These are phyloP conservation scores for Lactuca saligna DNA, from an alignment of 129 eudicot genomes.

Conservation along the genomic window DNA sequence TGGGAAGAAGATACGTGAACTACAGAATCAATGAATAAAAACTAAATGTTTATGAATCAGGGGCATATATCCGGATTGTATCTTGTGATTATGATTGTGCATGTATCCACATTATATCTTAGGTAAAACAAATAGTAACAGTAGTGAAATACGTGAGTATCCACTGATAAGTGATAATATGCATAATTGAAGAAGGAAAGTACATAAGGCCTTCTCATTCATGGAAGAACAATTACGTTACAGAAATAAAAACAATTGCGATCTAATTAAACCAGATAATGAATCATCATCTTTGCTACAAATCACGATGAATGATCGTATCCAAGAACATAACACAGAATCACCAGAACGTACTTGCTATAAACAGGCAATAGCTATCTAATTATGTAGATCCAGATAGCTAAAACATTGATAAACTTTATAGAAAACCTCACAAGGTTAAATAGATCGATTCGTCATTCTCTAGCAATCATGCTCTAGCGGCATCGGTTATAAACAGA, in stretches of 20 bases:
- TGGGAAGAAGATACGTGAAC: constrained; percentile 3
- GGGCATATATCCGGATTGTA: constrained; percentile 1
- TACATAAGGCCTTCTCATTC: constrained; percentile 4
- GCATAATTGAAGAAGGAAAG: background rate
- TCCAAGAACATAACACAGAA: constrained; percentile 3
- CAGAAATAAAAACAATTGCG: constrained; percentile 8
- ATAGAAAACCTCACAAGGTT: constrained; percentile 1
- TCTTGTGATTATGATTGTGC: constrained; percentile 9
- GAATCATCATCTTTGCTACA: background rate
- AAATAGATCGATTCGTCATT: constrained; percentile 13
- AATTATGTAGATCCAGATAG: constrained; percentile 21
- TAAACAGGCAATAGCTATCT: constrained; percentile 4
- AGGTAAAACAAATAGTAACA: constrained; percentile 24
- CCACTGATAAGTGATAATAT: background rate
- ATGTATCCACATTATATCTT: constrained; percentile 4
- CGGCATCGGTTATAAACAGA: constrained; percentile 7
- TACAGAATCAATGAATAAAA: background rate
- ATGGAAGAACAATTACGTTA: constrained; percentile 8
- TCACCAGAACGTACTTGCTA: constrained; percentile 17
- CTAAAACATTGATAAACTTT: constrained; percentile 12
- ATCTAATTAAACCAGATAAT: constrained; percentile 13
- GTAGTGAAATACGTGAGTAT: constrained; percentile 15
- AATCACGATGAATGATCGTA: background rate
- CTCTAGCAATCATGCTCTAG: background rate
- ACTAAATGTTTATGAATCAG: background rate